Evolutionary conservation across 805 yeast genomes (phyloP), one percentile per base, ranked within the genome.

Genomic region (Myxozyma vanderwaltii): DNA sequence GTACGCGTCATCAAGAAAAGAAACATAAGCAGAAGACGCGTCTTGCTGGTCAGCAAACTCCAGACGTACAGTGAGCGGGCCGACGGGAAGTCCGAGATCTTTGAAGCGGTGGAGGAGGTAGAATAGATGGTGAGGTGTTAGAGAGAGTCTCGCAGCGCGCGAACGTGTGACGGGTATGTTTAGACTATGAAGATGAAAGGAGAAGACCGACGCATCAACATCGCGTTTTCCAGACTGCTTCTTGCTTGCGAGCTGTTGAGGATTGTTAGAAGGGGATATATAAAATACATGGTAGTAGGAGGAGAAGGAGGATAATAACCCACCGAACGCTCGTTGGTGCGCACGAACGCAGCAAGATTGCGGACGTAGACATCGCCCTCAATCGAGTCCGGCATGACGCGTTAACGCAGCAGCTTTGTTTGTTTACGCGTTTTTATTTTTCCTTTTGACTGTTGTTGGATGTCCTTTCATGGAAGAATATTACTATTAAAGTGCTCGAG

Each of bases 71-170:
- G 82, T 81, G 71, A 84, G 73, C 2, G 89, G 88, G 0, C 89
- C 89, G 8, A 84, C 82, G 31, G 80, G 56, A 67, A 77, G 63
- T 62, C 77, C 72, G 69, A 81, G 56, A 57, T 77, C 74, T 76
- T 84, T 72, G 55, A 85, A 82, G 53, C 81, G 75, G 43, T 84
- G 87, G n/a, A 82, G 71, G 23, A 85, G 75, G 65, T 80, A 85
- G 68, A 82, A 85, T 29, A 85, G 74, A 69, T 85, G 89, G 69
- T 85, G 89, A 27, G 84, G 74, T 17, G 88, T 83, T 53, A 85
- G 74, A 13, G 82, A 79, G 23, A 85, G 73, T 58, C 88, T 72
- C 17, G 61, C 51, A 12, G 58, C 21, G 21, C 35, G 51, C 4
- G 57, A 17, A 17, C 53, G 41, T 21, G 41, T 35, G 39, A 48